Evolutionary conservation across 805 yeast species (phyloP), one percentile per base, ranked within the genome.

Genomic region (Wickerhamiella brachini): DNA sequence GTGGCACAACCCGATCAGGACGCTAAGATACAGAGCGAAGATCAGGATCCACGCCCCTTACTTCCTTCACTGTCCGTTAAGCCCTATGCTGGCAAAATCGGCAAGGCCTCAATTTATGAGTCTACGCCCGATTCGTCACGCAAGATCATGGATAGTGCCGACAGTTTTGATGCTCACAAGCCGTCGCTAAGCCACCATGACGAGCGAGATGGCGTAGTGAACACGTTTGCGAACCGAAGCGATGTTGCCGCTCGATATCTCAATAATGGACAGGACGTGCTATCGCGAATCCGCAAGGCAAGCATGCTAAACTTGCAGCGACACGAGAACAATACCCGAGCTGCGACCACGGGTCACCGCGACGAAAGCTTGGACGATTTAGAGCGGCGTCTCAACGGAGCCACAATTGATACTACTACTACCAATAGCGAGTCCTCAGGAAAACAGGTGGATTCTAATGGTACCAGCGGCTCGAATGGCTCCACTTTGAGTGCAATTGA

Each of bases 341-440:
- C 34, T 13, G 51, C 41, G 5, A 7, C n/a, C n/a, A 3, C n/a
- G 21, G 22, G n/a, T 7, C 22, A 20, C 15, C 5, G 22, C 5
- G 55, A 53, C 5, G 49, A 52, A 4, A 24, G 45, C 17, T 50
- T 53, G 31, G 53, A 53, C 23, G 55, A 50, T 41, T 47, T 53
- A 6, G 49, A 53, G 22, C 49, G 52, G 10, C 38, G 45, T 17
- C 48, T 53, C 12, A 51, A 38, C 13, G 21, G 44, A 4, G 44
- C 42, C n/a, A 38, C 44, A n/a, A 31, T 48, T 15, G 51, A 48
- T 23, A 48, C 51, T 5, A 48, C 51, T 12, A 44, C 47, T 21
- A 42, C 38, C n/a, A 31, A 15, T n/a, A 37, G 41, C 41, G 41
- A 37, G 20, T 29, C 34, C 34, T 29, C 34, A 29, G 34, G 3